A percentile compares a stretch with the other conserved stretches of the same genome.
phyloP scores from a whole-genome alignment of 495 filamentous ascomycete genomes.

The Apiosordaria backusii region DNA sequence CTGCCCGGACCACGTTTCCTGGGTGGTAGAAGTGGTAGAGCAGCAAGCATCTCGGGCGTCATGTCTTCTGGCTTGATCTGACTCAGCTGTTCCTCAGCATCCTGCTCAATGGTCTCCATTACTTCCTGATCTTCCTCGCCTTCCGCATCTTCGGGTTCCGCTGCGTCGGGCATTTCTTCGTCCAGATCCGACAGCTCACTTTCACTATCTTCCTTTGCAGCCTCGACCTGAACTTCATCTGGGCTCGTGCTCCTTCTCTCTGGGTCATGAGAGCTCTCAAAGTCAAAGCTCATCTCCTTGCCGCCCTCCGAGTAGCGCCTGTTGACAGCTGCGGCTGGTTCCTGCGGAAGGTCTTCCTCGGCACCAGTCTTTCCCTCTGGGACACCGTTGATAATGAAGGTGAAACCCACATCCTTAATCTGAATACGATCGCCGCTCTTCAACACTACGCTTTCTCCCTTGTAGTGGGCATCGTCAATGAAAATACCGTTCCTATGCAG shows the following conservation, averaged over 20 bases:
- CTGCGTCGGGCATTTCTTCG: constrained; percentile 30
- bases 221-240: constrained; percentile 27
- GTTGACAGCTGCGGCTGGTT: constrained; percentile 26
- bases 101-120: constrained; percentile 33
- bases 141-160: constrained; percentile 26
- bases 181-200: constrained; percentile 31
- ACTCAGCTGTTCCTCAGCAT: constrained; percentile 38
- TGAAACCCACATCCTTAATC: constrained; percentile 72
- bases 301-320: constrained; percentile 50
- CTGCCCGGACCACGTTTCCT: constrained; percentile 81
- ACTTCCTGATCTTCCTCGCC: constrained; percentile 38
- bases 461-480: constrained; percentile 68
- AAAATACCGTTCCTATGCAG: constrained; percentile 85
- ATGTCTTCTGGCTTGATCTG: constrained; percentile 32
- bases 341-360: constrained; percentile 47
- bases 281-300: constrained; percentile 62
- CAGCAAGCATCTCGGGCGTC: constrained; percentile 28
- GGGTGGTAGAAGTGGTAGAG: constrained; percentile 41
- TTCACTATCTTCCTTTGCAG: constrained; percentile 23
- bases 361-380: constrained; percentile 64
- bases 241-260: constrained; percentile 53
- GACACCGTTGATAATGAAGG: constrained; percentile 71
- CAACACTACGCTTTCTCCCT: constrained; percentile 60
- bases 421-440: constrained; percentile 71
- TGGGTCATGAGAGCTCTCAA: constrained; percentile 56